phyloP scores from a whole-genome alignment of 2,329 filamentous ascomycete species.

The Colletotrichum sp. region DNA sequence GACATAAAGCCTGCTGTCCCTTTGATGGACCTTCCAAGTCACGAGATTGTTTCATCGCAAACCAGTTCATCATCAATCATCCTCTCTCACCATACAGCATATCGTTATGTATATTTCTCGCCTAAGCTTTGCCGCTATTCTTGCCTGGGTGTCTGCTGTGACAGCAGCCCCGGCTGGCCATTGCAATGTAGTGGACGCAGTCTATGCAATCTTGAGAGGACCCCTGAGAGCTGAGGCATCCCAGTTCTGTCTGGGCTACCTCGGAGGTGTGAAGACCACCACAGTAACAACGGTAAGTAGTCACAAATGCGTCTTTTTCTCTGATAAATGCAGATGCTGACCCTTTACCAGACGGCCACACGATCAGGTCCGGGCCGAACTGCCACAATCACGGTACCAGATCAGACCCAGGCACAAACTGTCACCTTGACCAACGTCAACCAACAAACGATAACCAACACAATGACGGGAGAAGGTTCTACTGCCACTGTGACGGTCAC shows the following conservation, averaged over 20 bases:
- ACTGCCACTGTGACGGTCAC: neutral
- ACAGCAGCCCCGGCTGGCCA: neutral
- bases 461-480: neutral
- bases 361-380: neutral
- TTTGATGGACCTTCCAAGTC: neutral
- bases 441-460: neutral
- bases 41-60: neutral
- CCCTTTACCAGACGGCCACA: neutral
- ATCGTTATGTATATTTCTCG: neutral
- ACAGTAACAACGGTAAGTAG: neutral
- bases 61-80: neutral
- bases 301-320: rapidly evolving
- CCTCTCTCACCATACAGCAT: neutral
- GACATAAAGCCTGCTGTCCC: neutral
- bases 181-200: neutral
- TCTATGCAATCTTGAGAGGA: neutral
- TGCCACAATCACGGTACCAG: neutral
- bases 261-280: neutral
- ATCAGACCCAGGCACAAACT: neutral
- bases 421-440: neutral
- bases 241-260: neutral
- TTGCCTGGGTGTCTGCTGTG: neutral
- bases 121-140: neutral
- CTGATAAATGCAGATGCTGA: neutral
- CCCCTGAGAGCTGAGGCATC: neutral